Conservation (phyloP, 2,329 filamentous ascomycete species). For the Penicillium sp. region DNA sequence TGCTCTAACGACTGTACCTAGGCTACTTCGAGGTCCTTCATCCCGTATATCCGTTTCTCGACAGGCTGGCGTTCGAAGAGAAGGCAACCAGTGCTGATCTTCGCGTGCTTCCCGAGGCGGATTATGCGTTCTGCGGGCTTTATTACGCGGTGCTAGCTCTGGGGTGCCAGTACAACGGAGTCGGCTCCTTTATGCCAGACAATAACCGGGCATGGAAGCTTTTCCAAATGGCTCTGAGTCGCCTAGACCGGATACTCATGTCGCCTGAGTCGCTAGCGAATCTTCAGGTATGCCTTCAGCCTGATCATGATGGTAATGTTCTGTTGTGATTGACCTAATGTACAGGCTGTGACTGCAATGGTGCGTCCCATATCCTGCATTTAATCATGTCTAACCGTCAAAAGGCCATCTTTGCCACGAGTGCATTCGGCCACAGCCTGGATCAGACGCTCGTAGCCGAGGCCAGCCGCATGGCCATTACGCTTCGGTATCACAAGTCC, state of each 20-base stretch:
- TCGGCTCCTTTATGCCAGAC: slow-evolving; percentile 5
- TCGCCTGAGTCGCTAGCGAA: not conserved
- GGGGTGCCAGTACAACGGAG: slow-evolving; percentile 39
- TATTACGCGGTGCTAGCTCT: slow-evolving; percentile 45
- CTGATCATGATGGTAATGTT: not conserved
- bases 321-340: not conserved
- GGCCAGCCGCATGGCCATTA: slow-evolving; percentile 41
- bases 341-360: slow-evolving; percentile 35
- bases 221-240: slow-evolving; percentile 9
- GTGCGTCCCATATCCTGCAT: slow-evolving; percentile 13
- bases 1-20: slow-evolving; percentile 12
- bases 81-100: slow-evolving; percentile 50
- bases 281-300: slow-evolving; percentile 8
- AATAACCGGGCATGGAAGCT: slow-evolving; percentile 6
- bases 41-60: slow-evolving; percentile 48
- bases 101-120: slow-evolving; percentile 57
- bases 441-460: slow-evolving; percentile 39
- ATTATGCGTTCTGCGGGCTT: slow-evolving; percentile 52
- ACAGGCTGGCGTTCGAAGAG: slow-evolving; percentile 40
- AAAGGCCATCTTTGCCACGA: slow-evolving; percentile 45
- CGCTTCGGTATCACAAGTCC: slow-evolving; percentile 37
- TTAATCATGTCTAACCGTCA: not conserved
- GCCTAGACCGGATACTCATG: not conserved
- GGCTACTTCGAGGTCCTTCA: slow-evolving; percentile 48
- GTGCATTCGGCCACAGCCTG: slow-evolving; percentile 40